These are phyloP conservation scores for Apocynum venetum DNA, from an alignment of 257 asterid species.

Conservation along the genomic window DNA sequence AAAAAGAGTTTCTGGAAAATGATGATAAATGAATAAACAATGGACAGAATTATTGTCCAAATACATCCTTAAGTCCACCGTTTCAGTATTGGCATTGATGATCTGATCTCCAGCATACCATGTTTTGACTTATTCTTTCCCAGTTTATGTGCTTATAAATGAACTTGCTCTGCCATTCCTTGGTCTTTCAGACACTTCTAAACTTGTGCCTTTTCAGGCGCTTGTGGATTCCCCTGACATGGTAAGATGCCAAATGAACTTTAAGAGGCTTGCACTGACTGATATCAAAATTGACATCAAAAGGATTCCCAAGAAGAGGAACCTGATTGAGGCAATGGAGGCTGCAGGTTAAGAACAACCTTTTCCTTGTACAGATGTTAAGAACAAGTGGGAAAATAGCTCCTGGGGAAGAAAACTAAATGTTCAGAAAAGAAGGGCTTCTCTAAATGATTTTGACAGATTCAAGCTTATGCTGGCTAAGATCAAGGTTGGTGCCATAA, in stretches of 20 bases:
- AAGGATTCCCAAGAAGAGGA: constrained; percentile 80
- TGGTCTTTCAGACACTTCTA: not conserved
- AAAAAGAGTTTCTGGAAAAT: no score
- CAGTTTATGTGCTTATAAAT: not conserved
- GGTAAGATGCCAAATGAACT: constrained; percentile 86
- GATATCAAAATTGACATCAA: constrained; percentile 83
- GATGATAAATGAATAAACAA: no score
- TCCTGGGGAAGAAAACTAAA: constrained; percentile 95
- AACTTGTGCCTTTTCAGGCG: constrained; percentile 39
- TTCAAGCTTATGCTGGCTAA: constrained; percentile 91
- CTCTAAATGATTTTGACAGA: constrained; percentile 75
- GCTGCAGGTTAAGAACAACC: constrained; percentile 71
- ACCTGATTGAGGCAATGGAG: constrained; percentile 79
- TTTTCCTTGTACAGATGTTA: constrained; percentile 55
- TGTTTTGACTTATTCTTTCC: not conserved
- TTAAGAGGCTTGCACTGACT: constrained; percentile 88
- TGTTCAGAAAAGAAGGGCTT: constrained; percentile 88
- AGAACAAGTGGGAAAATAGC: constrained; percentile 80
- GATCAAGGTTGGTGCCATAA: constrained; percentile 52
- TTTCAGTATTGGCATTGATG: no score
- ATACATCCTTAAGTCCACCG: no score
- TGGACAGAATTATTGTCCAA: no score
- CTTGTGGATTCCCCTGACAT: constrained; percentile 91
- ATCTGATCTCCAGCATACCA: no score
- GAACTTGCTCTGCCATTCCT: not conserved